A percentile compares a stretch with the other conserved stretches of the same genome.
Evolutionary conservation across 176 grass and related monocot genomes (phyloP).

Genomic region (Carex cristatella): DNA sequence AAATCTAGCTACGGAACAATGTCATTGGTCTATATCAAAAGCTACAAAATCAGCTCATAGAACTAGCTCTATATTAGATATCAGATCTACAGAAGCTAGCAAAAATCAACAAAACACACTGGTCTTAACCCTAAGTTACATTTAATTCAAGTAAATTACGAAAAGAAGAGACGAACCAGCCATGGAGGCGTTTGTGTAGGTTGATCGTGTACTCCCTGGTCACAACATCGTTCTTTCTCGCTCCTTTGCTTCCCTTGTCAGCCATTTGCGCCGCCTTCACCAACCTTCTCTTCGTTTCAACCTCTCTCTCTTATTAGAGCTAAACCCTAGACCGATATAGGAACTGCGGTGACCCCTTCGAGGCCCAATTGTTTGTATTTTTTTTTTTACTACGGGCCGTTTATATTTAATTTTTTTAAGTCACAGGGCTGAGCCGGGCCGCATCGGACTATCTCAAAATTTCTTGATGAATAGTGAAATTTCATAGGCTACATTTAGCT

Average conservation of each 20-base stretch:
- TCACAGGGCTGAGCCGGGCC: no score
- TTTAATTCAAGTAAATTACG: background rate
- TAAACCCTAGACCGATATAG: conserved; percentile 21
- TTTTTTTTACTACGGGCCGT: background rate
- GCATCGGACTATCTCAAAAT: background rate
- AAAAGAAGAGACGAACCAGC: conserved; percentile 41
- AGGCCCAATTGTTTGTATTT: background rate
- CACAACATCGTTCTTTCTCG: conserved; percentile 74
- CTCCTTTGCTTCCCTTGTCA: conserved; percentile 47
- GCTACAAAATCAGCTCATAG: background rate
- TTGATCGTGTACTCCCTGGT: conserved; percentile 81
- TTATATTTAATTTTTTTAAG: background rate
- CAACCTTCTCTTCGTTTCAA: background rate
- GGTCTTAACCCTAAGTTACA: background rate
- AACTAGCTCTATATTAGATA: background rate
- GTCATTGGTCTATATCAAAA: background rate
- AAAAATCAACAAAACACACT: background rate
- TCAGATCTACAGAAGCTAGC: background rate
- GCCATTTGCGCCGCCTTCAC: conserved; percentile 34
- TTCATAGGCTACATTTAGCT: background rate
- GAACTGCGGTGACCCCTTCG: background rate
- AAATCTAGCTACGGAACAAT: background rate
- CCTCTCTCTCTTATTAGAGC: background rate
- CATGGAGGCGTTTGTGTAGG: conserved; percentile 89
- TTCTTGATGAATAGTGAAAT: background rate